Evolutionary conservation across 202 grass and related monocot species (phyloP), one percentile per base, ranked within the genome.

Genomic region (Hordeum pubiflorum): DNA sequence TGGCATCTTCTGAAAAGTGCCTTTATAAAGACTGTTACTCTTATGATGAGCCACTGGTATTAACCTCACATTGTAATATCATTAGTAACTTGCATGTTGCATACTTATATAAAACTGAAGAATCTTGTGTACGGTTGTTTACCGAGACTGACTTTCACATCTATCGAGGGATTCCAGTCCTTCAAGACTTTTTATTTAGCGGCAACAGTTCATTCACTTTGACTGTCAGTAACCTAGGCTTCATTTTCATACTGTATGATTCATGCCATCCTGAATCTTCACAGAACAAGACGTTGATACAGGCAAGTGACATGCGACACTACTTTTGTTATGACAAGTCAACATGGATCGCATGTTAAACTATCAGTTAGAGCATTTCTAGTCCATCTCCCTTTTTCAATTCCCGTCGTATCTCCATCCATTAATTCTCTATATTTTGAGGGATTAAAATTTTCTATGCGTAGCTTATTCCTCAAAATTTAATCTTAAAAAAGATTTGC

Each of bases 1-100:
- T 78, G 74, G 64, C 74, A 78, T 70, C 82, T 70, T 84, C 63
- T 37, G 26, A 64, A 84, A 84, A 78, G 82, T 70, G 31, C 55
- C 64, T 84, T 71, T 84, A 44, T 72, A 18, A 32, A 34, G 18
- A 32, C 15, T 71, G 11, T 71, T 0, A 8, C n/a, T n/a, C 4
- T 27, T 18, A 52, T 52, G 46, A 52, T 52, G 46, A 52, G 6
- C 46, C 46, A 52, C 38, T 39, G 38, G 38, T 2, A 43, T 43
- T 13, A 43, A 43, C n/a, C n/a, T n/a, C n/a, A n/a, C 40, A 43
- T 20, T 55, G 18, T 55, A 7, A n/a, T 55, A 5, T 3, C 31
- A 10, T 1, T 5, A 71, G 26, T 27, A 46, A 46, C 24, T 44
- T 46, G 22, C 40, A 48, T 3, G 44, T 18, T 48, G 7, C 39